phyloP scores from a whole-genome alignment of 257 asterid genomes.

The Eustoma russellianum region DNA sequence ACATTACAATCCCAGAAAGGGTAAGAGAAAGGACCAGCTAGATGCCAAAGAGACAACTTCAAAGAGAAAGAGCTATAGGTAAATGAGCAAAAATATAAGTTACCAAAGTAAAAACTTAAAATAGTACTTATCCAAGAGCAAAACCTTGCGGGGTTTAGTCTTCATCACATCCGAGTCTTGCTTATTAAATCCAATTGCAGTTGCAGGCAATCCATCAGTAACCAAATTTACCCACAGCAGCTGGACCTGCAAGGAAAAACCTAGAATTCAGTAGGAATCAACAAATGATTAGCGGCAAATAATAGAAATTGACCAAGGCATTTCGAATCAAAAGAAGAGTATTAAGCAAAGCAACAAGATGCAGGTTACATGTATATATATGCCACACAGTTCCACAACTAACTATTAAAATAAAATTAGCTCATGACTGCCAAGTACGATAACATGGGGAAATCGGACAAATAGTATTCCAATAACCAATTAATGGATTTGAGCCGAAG shows the following conservation, averaged over 20 bases:
- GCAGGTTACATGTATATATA: no score
- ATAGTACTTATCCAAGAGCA: not conserved
- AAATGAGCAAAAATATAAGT: not conserved
- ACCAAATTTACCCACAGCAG: conserved; percentile 99
- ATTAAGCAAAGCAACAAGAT: no score
- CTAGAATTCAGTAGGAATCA: no score
- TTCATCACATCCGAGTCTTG: conserved; percentile 98
- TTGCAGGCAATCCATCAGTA: conserved; percentile 99
- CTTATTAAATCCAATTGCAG: conserved; percentile 98
- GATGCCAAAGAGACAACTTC: not conserved
- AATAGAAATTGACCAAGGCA: not conserved
- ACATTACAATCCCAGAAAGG: no score
- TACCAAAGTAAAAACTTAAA: not conserved
- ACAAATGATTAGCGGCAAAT: not conserved
- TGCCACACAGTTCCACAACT: no score
- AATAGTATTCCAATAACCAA: no score
- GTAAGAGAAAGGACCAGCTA: not conserved
- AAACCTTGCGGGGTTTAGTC: conserved; percentile 97
- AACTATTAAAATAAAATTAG: no score
- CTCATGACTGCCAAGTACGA: no score
- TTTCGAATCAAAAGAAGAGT: no score
- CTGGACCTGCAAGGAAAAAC: conserved; percentile 65
- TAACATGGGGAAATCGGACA: no score
- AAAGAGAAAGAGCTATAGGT: not conserved
- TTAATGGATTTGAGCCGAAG: not conserved